Base-by-base conservation (phyloP, 345 rosid species). In the Abelmoschus esculentus region DNA sequence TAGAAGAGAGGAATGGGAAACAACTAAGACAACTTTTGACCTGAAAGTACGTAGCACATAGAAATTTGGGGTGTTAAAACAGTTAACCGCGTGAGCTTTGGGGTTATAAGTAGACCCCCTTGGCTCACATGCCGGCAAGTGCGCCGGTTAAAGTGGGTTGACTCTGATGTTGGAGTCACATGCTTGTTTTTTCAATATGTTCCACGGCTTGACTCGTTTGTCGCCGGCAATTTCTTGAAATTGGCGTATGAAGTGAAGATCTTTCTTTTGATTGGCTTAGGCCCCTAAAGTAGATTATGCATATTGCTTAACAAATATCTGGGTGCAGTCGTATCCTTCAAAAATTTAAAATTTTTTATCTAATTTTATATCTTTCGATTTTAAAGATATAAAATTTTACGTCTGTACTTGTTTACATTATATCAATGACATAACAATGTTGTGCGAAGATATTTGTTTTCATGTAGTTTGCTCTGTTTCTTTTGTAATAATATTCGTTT, bases 1-100 rank as follows among this genome's bases (percentile, higher is more conserved):
- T 17, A n/a, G 19, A 47, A 47, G 69, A 66, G 47, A n/a, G 9
- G n/a, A 32, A 34, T 9, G n/a, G 9, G 13, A 8, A 19, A 70
- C 80, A 76, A 65, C 80, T 54, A 67, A 63, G 61, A 70, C 26
- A 31, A 63, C 50, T 69, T 57, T 69, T 77, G 55, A 61, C 60
- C 57, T 70, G n/a, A 32, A 1, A 52, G 12, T 34, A 50, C 13
- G 46, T n/a, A 28, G 28, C 70, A 66, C 70, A 66, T 49, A 49
- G 70, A 66, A 66, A 66, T 15, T 66, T 49, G 29, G 10, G 26
- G 1, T 2, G 12, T 66, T 57, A 11, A 56, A 9, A 29, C 70
- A 49, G 58, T n/a, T 46, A 58, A 46, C 58, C 56, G 61, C 67
- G 52, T 61, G 53, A 34, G 60, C 34, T 4, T 57, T 57, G 61